Percentiles rank a stretch among this genome's conserved stretches.
Evolutionary conservation across 768 basidiomycete genomes (phyloP).

Genomic region (Kondoa subrosea): DNA sequence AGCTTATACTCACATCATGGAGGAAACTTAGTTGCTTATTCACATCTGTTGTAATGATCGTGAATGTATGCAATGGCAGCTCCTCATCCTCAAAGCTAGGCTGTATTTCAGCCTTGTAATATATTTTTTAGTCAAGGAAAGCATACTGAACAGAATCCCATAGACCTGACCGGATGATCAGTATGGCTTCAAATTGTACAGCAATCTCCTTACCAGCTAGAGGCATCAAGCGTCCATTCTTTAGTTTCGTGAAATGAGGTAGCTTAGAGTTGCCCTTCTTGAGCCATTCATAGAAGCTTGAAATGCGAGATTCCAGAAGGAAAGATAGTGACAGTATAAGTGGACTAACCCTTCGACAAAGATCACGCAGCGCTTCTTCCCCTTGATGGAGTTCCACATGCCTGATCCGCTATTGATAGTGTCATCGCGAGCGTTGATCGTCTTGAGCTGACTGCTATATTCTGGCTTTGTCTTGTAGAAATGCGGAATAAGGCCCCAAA

Average conservation of each 20-base stretch:
- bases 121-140: not conserved
- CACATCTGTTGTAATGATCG: slow-evolving; percentile 70
- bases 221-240: slow-evolving; percentile 49
- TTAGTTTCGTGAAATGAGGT: slow-evolving; percentile 62
- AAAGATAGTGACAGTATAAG: not conserved
- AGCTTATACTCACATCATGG: not conserved
- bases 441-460: slow-evolving; percentile 29
- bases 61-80: slow-evolving; percentile 56
- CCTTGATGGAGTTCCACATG: slow-evolving; percentile 72
- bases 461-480: not conserved
- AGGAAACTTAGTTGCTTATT: slow-evolving; percentile 49
- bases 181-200: too few relatives aligned
- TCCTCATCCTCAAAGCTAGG: slow-evolving; percentile 30
- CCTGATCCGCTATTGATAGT: slow-evolving; percentile 51
- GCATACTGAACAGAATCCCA: slow-evolving; percentile 52
- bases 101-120: not conserved
- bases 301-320: not conserved
- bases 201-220: too few relatives aligned
- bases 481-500: not conserved
- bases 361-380: slow-evolving; percentile 68
- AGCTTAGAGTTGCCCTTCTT: slow-evolving; percentile 54
- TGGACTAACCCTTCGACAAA: slow-evolving; percentile 52
- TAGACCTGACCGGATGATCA: too few relatives aligned
- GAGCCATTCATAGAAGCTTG: slow-evolving; percentile 91
- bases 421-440: slow-evolving; percentile 80